A percentile compares a stretch with the other conserved stretches of the same genome.
Conservation (phyloP, 2,329 filamentous ascomycete genomes). For the Microcyclosporella mali region DNA sequence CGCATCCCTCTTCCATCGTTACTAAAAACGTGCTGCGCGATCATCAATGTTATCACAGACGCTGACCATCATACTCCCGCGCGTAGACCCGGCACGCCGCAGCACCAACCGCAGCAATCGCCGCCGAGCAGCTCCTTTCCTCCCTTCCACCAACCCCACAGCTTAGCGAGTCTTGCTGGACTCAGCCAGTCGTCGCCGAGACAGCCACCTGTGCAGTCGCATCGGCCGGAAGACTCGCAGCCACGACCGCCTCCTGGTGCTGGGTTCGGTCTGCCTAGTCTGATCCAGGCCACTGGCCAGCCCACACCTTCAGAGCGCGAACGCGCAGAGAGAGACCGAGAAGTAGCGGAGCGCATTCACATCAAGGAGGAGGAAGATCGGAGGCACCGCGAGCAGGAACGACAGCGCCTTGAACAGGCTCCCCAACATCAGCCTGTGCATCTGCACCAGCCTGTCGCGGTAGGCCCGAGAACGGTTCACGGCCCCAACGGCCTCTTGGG, state of each 20-base stretch:
- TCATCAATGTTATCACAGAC: not conserved
- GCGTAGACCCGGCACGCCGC: conserved; percentile 21
- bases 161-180: conserved; percentile 40
- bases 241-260: conserved; percentile 34
- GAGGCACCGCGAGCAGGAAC: conserved; percentile 56
- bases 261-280: conserved; percentile 40
- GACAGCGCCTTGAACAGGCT: conserved; percentile 61
- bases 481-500: conserved; percentile 80
- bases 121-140: conserved; percentile 36
- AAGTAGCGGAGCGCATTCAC: conserved; percentile 47
- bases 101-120: conserved; percentile 32
- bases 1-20: not conserved
- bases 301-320: conserved; percentile 31
- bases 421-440: conserved; percentile 78
- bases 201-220: conserved; percentile 26
- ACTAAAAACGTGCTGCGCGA: not conserved
- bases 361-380: conserved; percentile 57
- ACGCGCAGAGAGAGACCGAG: conserved; percentile 39
- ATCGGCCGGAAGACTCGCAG: conserved; percentile 23
- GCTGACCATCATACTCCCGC: conserved; percentile 5
- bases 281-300: conserved; percentile 40
- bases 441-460: conserved; percentile 87
- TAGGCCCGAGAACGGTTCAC: conserved; percentile 73
- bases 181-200: conserved; percentile 41
- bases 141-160: conserved; percentile 36